phyloP scores from a whole-genome alignment of 1,284 basidiomycete species.

The Puccinia novopanici region DNA sequence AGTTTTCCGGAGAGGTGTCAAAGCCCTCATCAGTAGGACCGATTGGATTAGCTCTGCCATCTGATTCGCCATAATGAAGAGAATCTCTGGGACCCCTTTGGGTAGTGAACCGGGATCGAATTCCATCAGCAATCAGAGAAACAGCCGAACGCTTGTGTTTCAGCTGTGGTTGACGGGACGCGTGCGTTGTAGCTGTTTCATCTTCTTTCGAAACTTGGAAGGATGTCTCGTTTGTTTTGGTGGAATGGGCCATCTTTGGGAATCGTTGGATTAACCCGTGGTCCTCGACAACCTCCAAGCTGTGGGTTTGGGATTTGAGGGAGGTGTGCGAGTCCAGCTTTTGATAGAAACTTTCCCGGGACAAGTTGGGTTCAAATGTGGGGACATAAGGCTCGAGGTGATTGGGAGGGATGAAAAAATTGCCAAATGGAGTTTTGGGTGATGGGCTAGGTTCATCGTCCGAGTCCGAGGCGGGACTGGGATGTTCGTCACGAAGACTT shows the following conservation, averaged over 20 bases:
- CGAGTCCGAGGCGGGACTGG: conserved; percentile 22
- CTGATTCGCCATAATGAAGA: background rate
- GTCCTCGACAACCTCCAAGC: background rate
- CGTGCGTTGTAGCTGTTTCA: too few relatives aligned
- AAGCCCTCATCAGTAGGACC: background rate
- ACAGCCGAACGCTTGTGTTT: background rate
- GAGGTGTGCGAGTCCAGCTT: background rate
- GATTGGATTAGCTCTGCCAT: background rate
- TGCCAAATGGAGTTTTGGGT: conserved; percentile 31
- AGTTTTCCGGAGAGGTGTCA: background rate
- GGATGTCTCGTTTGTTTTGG: background rate
- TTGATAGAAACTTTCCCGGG: background rate
- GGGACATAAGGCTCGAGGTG: conserved; percentile 10
- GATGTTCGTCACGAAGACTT: background rate
- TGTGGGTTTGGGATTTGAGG: background rate
- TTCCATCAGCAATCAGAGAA: background rate
- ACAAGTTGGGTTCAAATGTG: background rate
- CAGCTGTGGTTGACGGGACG: background rate
- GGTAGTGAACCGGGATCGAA: background rate
- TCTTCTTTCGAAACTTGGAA: background rate
- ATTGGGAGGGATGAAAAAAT: conserved; percentile 4
- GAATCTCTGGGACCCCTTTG: background rate
- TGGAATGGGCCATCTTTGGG: background rate
- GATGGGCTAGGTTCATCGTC: conserved; percentile 14
- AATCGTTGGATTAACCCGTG: background rate